Base-by-base conservation (phyloP, 2,329 filamentous ascomycete genomes). In the Alternaria rosae region DNA sequence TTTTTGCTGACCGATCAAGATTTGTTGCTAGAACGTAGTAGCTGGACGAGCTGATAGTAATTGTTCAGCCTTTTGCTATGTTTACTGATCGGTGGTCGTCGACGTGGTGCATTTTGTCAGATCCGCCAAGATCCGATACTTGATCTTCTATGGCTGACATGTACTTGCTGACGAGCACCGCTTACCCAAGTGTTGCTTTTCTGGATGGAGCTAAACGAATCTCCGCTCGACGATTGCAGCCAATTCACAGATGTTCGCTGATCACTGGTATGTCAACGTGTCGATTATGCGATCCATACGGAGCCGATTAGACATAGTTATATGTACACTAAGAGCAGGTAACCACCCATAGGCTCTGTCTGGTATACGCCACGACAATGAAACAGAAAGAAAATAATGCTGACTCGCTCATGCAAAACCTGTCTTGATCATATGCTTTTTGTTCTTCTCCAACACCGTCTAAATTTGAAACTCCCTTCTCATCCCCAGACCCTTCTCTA, bases 61-160 rank as follows among this genome's bases (percentile, higher is more conserved):
- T 2, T 6, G 4, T n/a, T 17, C 28, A 23, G 17, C 47, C n/a
- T 6, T 20, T 32, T 20, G 17, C 28, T 50, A 11, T 12, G 17
- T 35, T 23, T 21, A 23, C 17, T 50, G 17, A 50, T 50, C 28
- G 13, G 28, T 50, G 13, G 20, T 23, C 13, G 28, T 21, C 5
- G 15, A 50, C 15, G 20, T 32, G 20, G n/a, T 32, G 45, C 26
- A 17, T 32, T 21, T 21, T 28, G 26, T 50, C 26, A 32, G 45
- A 50, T 50, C 45, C 45, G 45, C 45, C 45, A 50, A 50, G 45
- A 50, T 50, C 45, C 26, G 45, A 32, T 50, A 32, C 20, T 13
- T 15, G 21, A n/a, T 25, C 42, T 43, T 25, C 3, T 20, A 6
- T 28, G n/a, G 26, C 45, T 32, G 17, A 32, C 45, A 50, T 32